Evolutionary conservation across 2,329 filamentous ascomycete species (phyloP), one percentile per base, ranked within the genome.

Genomic region (Cladosporium oxysporum): DNA sequence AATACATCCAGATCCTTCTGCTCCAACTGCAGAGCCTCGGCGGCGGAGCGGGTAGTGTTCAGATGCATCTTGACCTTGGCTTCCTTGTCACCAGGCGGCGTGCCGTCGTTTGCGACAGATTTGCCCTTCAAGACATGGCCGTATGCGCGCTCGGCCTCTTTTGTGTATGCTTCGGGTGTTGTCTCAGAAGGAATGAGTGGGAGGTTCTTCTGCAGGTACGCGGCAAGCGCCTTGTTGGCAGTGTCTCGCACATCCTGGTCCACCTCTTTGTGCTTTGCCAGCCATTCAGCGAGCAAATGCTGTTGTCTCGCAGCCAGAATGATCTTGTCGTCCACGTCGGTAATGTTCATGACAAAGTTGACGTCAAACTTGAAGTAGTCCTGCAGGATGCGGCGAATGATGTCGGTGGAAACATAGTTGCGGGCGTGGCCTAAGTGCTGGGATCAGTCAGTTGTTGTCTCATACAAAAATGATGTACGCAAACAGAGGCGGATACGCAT

Each of bases 51-150:
- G 2, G 83, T 82, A 0, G 87, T 89, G 69, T 87, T 88, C 68
- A 96, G 85, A 73, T 96, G 91, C 92, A 96, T 96, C 80, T 93
- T 96, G 70, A 92, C 80, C 81, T 96, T 96, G 16, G 92, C 91
- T 76, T 96, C 91, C 65, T 88, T 88, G 73, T 96, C 92, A 7
- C 90, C 87, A 0, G 91, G 83, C 21, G 79, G 74, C 59, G 82
- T 82, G 29, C 79, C 79, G 52, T 83, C 82, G 7, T 83, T 84
- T 47, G 82, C 81, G n/a, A 87, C 69, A 4, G 84, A 79, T 66
- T 84, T 83, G 5, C 86, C 86, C 53, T 80, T 79, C 59, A 88
- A 76, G 5, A 89, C 82, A 66, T 80, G 78, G 52, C 80, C 82
- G 74, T 89, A 89, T 23, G 78, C 78, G 68, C 83, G 80, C 50